Evolutionary conservation across 2,329 filamentous ascomycete species (phyloP).

Genomic region (Microsporum canis): DNA sequence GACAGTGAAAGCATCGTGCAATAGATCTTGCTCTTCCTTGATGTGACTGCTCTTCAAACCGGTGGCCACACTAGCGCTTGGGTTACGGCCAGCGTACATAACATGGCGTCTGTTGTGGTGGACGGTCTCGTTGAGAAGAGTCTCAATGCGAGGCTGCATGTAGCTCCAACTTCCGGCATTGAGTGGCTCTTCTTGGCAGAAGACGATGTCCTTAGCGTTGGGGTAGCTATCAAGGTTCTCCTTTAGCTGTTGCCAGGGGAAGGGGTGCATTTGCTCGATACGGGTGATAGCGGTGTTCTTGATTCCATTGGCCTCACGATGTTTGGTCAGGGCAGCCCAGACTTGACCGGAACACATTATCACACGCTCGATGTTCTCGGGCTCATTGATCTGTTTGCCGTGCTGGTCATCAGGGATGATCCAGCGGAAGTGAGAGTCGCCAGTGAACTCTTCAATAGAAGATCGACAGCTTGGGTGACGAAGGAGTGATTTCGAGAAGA

Average conservation of each 20-base stretch:
- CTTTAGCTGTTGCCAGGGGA: constrained; percentile 94
- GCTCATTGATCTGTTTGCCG: constrained; percentile 60
- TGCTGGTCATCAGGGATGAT: constrained; percentile 88
- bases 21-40: constrained; percentile 84
- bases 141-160: constrained; percentile 95
- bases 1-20: constrained; percentile 53
- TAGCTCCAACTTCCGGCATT: constrained; percentile 97
- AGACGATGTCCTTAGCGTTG: constrained; percentile 95
- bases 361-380: constrained; percentile 84
- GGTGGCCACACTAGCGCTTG: constrained; percentile 86
- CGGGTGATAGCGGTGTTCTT: constrained; percentile 89
- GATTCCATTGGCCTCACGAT: constrained; percentile 75
- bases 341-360: constrained; percentile 93
- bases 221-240: constrained; percentile 96
- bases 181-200: constrained; percentile 93
- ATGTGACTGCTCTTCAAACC: constrained; percentile 77
- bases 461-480: constrained; percentile 90
- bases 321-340: constrained; percentile 78
- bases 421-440: constrained; percentile 89
- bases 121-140: constrained; percentile 81
- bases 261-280: constrained; percentile 95
- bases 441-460: constrained; percentile 77
- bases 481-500: constrained; percentile 96
- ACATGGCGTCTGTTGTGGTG: constrained; percentile 87
- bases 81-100: constrained; percentile 91